Percentiles rank a stretch among this genome's conserved stretches.
phyloP scores from a whole-genome alignment of 1,284 basidiomycete species.

The Ganoderma resinaceum region DNA sequence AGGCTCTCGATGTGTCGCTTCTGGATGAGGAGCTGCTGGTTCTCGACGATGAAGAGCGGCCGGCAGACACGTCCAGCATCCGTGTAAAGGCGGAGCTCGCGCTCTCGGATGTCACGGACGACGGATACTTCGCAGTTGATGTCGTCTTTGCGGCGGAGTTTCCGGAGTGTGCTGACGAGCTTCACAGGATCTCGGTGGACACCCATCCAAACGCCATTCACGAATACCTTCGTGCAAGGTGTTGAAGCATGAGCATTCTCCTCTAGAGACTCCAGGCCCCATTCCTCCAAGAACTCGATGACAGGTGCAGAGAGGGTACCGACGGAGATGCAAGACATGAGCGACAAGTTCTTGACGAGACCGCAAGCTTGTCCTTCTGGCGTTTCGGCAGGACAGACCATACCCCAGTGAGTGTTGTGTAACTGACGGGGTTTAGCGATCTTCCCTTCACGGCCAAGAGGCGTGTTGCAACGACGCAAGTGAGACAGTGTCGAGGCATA shows the following conservation, averaged over 20 bases:
- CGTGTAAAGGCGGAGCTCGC: slow-evolving; percentile 93
- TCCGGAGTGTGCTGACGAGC: slow-evolving; percentile 92
- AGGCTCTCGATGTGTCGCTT: slow-evolving; percentile 88
- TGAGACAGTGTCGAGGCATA: slow-evolving; percentile 99
- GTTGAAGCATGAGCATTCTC: slow-evolving; percentile 87
- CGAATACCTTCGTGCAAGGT: slow-evolving; percentile 95
- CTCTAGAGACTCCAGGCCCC: slow-evolving; percentile 93
- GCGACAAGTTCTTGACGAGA: slow-evolving; percentile 97
- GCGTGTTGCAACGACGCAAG: slow-evolving; percentile 97
- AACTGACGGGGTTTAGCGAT: slow-evolving; percentile 99
- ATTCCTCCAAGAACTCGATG: slow-evolving; percentile 98
- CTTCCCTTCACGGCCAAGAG: slow-evolving; percentile 97
- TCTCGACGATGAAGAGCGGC: slow-evolving; percentile 96
- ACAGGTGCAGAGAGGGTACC: slow-evolving; percentile 96
- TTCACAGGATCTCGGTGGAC: slow-evolving; percentile 96
- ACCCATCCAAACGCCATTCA: slow-evolving; percentile 99
- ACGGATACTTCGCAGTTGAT: slow-evolving; percentile 97
- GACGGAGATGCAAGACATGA: slow-evolving; percentile 98
- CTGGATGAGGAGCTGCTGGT: slow-evolving; percentile 83
- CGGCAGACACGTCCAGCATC: slow-evolving; percentile 97
- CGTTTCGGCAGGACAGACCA: slow-evolving; percentile 99
- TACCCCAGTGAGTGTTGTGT: slow-evolving; percentile 99
- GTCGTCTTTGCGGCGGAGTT: slow-evolving; percentile 93
- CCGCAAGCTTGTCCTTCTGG: slow-evolving; percentile 99
- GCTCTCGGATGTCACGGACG: slow-evolving; percentile 96